Percentiles rank a stretch among this genome's conserved stretches.
Conservation (phyloP, 179 eudicot genomes). For the Beta corolliflora region DNA sequence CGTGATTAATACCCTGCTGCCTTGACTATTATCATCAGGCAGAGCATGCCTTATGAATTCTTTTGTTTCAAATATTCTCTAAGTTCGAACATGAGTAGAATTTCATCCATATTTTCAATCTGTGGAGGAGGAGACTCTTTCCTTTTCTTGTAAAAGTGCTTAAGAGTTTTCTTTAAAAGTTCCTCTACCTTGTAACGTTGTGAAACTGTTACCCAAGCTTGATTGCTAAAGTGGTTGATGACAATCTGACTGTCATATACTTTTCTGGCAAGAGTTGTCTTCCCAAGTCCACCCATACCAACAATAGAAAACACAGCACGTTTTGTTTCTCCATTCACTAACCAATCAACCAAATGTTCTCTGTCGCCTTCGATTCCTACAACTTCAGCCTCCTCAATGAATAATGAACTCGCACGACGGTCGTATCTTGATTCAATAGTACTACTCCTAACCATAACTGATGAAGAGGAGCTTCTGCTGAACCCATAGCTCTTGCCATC, state of each 20-base stretch:
- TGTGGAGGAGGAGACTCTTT: conserved; percentile 28
- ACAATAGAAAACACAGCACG: conserved; percentile 25
- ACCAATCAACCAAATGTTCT: conserved; percentile 29
- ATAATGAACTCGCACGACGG: conserved; percentile 25
- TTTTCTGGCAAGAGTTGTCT: conserved; percentile 35
- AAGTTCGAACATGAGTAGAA: conserved; percentile 17
- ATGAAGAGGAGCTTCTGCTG: neutral
- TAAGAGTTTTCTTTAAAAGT: conserved; percentile 15
- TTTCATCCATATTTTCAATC: conserved; percentile 17
- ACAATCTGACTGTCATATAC: conserved; percentile 25
- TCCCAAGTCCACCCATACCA: conserved; percentile 41
- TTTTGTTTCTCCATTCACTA: conserved; percentile 14
- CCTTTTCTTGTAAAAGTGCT: conserved; percentile 23
- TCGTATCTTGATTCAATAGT: conserved; percentile 22
- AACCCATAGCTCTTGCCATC: conserved; percentile 9
- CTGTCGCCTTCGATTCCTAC: conserved; percentile 32
- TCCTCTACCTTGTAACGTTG: conserved; percentile 24
- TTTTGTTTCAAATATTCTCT: conserved; percentile 24
- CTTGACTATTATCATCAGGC: conserved; percentile 12
- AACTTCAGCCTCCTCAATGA: conserved; percentile 32
- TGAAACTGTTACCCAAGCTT: conserved; percentile 38
- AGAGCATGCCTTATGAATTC: conserved; percentile 20
- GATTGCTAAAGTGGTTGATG: conserved; percentile 24
- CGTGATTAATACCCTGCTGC: conserved; percentile 33
- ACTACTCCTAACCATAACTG: conserved; percentile 2